These are phyloP conservation scores for Mycena rosella DNA, from an alignment of 768 basidiomycete species.

Conservation along the genomic window DNA sequence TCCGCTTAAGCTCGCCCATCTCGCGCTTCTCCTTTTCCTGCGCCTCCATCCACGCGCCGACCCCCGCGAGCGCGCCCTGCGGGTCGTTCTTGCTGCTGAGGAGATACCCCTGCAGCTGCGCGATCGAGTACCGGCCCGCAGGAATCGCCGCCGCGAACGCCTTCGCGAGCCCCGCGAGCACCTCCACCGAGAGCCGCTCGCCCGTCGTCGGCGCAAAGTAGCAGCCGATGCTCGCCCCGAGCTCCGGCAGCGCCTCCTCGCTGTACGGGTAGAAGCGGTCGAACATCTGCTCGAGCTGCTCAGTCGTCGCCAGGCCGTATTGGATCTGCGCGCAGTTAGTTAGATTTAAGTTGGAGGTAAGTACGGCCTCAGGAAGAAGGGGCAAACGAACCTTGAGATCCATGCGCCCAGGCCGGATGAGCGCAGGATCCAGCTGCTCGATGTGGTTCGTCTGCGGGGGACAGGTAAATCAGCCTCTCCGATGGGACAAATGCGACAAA, in stretches of 20 bases:
- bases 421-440: constrained; percentile 50
- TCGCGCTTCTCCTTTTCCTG: constrained; percentile 31
- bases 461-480: no score
- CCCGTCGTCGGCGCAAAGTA: constrained; percentile 29
- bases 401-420: constrained; percentile 49
- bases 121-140: constrained; percentile 45
- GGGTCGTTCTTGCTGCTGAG: constrained; percentile 40
- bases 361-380: no score
- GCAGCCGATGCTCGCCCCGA: constrained; percentile 17
- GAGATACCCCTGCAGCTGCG: constrained; percentile 55
- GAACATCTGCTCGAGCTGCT: constrained; percentile 46
- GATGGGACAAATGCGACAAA: no score
- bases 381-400: constrained; percentile 41
- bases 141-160: constrained; percentile 47
- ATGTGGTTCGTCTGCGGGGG: constrained; percentile 42
- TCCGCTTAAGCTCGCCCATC: constrained; percentile 31
- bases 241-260: neutral
- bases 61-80: constrained; percentile 24
- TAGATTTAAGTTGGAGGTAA: neutral
- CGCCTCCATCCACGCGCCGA: constrained; percentile 25
- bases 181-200: constrained; percentile 8
- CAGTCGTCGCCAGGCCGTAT: constrained; percentile 42
- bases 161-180: constrained; percentile 31
- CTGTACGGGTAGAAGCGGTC: constrained; percentile 42
- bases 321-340: constrained; percentile 18